Base-by-base conservation (phyloP, 495 filamentous ascomycete species). In the Aspergillus egyptiacus region DNA sequence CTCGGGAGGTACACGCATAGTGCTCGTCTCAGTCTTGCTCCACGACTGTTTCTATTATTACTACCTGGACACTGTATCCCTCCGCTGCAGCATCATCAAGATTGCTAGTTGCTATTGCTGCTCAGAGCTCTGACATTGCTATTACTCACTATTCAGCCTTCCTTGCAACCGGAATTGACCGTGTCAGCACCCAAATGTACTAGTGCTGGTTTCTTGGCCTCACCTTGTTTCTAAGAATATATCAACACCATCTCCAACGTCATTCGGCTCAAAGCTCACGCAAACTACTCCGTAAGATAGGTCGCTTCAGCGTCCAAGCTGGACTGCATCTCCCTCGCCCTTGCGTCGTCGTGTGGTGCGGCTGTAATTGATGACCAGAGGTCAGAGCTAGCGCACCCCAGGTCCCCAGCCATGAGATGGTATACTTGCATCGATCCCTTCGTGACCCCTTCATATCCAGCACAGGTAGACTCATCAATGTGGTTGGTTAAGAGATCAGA, bases 101-200 rank as follows among this genome's bases (percentile, higher is more conserved):
- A 17, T 33, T 20, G 14, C 17, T 19, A 1, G 15, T 27, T 27
- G 25, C 39, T 18, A 3, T 32, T n/a, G 10, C 28, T 31, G 28
- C 28, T 27, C 24, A 4, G 8, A 27, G 24, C 24, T 27, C 8
- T 27, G 24, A 27, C 24, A 27, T 27, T 27, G n/a, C 13, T 6
- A n/a, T 35, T 7, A 15, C 33, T 17, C 33, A 35, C 6, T n/a
- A 2, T 7, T 19, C 20, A 13, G 3, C 17, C 22, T 3, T 40
- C 20, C 10, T 18, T 9, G 7, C 14, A 19, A 11, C 36, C 18
- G 8, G 46, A 25, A 22, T 34, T 30, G n/a, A 5, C 46, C 32
- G 32, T 41, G 46, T 49, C 46, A 49, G 46, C 46, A 49, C 46
- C 46, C 46, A 49, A 49, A 41, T 41, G 8, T 14, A 24, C 19